phyloP scores from a whole-genome alignment of 1,139 yeast species.

The Lodderomyces parapsilosis region DNA sequence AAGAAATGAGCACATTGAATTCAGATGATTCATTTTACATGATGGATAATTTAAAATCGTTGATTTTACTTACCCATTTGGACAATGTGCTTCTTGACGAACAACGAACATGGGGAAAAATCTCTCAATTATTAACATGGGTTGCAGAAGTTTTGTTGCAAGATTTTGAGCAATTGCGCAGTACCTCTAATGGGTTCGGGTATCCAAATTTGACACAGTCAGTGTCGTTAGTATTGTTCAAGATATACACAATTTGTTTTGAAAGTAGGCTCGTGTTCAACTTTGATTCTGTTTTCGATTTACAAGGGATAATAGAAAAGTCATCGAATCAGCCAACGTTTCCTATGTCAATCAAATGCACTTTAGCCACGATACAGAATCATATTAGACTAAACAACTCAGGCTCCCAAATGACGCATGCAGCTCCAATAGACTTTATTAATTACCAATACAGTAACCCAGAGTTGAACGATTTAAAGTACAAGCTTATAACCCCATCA shows the following conservation, averaged over 20 bases:
- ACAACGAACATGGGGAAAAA: slow-evolving; percentile 26
- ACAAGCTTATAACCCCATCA: background rate
- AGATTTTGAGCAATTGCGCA: slow-evolving; percentile 5
- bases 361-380: background rate
- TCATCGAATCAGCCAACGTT: background rate
- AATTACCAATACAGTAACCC: background rate
- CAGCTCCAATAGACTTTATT: background rate
- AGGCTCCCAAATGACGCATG: background rate
- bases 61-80: slow-evolving; percentile 30
- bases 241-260: slow-evolving; percentile 21
- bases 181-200: slow-evolving; percentile 6
- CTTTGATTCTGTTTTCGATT: slow-evolving; percentile 13
- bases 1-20: background rate
- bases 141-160: slow-evolving; percentile 20
- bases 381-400: background rate
- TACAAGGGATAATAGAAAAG: background rate
- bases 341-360: slow-evolving; percentile 1
- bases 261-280: slow-evolving; percentile 19
- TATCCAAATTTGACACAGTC: slow-evolving; percentile 18
- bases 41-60: slow-evolving; percentile 28
- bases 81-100: slow-evolving; percentile 29
- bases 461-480: slow-evolving; percentile 1
- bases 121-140: slow-evolving; percentile 32
- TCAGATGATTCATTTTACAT: slow-evolving; percentile 10
- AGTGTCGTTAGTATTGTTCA: slow-evolving; percentile 24